Evolutionary conservation across 1,139 yeast genomes (phyloP).

Genomic region (Suhomyces anneliseae): DNA sequence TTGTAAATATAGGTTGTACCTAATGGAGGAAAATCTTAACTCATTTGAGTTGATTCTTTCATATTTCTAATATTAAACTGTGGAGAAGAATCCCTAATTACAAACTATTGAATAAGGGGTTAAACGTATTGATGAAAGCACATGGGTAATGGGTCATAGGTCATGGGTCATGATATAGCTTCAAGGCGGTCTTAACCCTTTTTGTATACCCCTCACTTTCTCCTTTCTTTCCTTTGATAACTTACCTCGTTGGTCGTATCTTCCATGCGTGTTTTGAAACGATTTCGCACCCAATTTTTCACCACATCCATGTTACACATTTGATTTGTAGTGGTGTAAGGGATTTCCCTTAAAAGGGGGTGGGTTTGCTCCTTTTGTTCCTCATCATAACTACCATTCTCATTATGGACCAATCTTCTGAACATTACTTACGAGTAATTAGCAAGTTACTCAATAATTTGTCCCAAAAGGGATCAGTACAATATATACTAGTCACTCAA

Average conservation of each 20-base stretch:
- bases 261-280: conserved; percentile 2
- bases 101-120: too few relatives aligned
- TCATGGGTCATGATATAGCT: too few relatives aligned
- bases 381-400: not conserved
- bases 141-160: too few relatives aligned
- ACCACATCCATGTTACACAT: conserved; percentile 2
- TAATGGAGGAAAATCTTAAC: too few relatives aligned
- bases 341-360: not conserved
- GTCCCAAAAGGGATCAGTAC: conserved; percentile 3
- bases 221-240: too few relatives aligned
- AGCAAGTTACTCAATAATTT: conserved; percentile 1
- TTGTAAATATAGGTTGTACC: too few relatives aligned
- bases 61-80: not conserved
- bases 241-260: too few relatives aligned
- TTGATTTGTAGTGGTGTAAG: not conserved
- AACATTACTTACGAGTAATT: not conserved
- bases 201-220: too few relatives aligned
- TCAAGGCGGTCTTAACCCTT: too few relatives aligned
- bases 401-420: not conserved
- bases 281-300: conserved; percentile 3
- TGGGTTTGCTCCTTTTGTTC: not conserved
- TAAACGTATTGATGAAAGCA: too few relatives aligned
- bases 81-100: not conserved
- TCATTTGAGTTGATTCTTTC: not conserved
- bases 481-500: conserved; percentile 11